Evolutionary conservation across 2,329 filamentous ascomycete species (phyloP).

Genomic region (Botrytis deweyae): DNA sequence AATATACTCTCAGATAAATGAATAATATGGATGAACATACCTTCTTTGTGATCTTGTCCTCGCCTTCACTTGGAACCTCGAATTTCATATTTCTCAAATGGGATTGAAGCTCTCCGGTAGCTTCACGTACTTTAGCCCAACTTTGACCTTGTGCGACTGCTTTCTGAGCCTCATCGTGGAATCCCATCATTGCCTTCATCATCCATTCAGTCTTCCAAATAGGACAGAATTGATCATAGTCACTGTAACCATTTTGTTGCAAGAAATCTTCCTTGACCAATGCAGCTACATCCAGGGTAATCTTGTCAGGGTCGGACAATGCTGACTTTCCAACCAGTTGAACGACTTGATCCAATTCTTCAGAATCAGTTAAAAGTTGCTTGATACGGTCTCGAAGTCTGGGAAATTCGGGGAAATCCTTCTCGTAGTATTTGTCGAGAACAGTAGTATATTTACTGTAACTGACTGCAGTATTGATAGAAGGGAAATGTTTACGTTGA

Average conservation of each 20-base stretch:
- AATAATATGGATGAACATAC: constrained; percentile 48
- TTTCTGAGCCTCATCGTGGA: constrained; percentile 97
- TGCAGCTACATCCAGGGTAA: constrained; percentile 87
- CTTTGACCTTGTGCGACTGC: constrained; percentile 84
- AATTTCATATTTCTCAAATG: constrained; percentile 94
- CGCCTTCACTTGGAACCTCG: constrained; percentile 81
- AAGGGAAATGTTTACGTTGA: constrained; percentile 98
- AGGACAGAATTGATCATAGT: constrained; percentile 99
- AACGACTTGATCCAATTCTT: constrained; percentile 97
- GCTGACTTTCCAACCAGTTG: constrained; percentile 98
- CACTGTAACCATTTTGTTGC: constrained; percentile 98
- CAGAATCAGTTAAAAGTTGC: constrained; percentile 89
- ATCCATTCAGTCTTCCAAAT: constrained; percentile 99
- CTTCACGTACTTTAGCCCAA: constrained; percentile 91
- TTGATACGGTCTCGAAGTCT: constrained; percentile 88
- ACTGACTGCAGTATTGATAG: constrained; percentile 89
- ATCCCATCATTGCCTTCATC: constrained; percentile 99
- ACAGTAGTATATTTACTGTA: constrained; percentile 95
- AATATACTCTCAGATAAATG: background rate
- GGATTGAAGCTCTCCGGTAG: constrained; percentile 81
- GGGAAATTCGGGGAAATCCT: constrained; percentile 92
- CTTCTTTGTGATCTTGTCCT: constrained; percentile 81
- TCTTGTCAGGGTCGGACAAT: constrained; percentile 95
- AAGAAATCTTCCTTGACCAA: constrained; percentile 98
- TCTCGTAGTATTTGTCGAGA: constrained; percentile 91